Evolutionary conservation across 371 early-diverging fungal species (phyloP), one percentile per base, ranked within the genome.

Genomic region (Mucor mucedo): DNA sequence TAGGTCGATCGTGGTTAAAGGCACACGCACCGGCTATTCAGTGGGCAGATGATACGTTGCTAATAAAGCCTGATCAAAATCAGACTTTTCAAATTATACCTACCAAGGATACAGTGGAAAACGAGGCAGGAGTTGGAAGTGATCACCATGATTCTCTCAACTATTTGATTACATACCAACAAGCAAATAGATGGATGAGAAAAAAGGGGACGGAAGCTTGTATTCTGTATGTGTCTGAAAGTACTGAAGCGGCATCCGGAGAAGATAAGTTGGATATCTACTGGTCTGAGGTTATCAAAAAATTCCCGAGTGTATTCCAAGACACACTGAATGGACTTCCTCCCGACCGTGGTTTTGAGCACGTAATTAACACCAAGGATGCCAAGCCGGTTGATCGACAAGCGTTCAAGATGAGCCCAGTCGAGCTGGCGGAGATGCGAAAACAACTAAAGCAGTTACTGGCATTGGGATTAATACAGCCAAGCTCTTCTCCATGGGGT

Each of bases 371-470:
- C 13, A 53, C 54, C 16, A 38, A 44, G 4, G 49, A 57, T 44
- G 38, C 52, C 1, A 2, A n/a, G 5, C 55, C 55, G 7, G 35
- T 52, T 8, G 52, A 14, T 41, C 38, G 49, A 27, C 50, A 29
- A 6, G 56, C 66, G 0, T 71, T 65, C 62, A 62, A 63, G 28
- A 63, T 75, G 60, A 69, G 68, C 27, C 70, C 66, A 14, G 32
- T 11, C 14, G 58, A 57, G 42, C 28, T 44, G 4, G 28, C 49
- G n/a, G 55, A 66, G 2, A 54, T 75, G 2, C 50, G 66, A 39
- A 27, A 42, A 30, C 60, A 66, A 40, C 11, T 75, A 0, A 42
- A 65, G 2, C 56, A 69, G 16, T 39, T 65, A 9, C 21, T 47
- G 4, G 14, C 47, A 9, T 11, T 63, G 32, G 68, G 66, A 14